Evolutionary conservation across 306 rosid genomes (phyloP).

Genomic region (Glycine latifolia): DNA sequence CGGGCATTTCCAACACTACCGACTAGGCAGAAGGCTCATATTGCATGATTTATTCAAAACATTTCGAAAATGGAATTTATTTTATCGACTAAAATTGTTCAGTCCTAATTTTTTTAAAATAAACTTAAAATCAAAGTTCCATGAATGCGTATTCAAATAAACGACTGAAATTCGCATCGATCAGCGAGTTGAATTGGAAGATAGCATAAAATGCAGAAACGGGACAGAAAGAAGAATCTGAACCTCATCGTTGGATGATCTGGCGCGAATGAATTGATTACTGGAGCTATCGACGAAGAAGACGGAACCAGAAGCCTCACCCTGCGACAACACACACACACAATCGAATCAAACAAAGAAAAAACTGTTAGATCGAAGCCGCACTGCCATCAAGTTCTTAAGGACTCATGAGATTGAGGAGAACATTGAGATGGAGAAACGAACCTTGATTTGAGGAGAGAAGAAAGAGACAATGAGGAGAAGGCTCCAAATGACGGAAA

Average conservation of each 20-base stretch:
- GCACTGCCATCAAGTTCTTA: conserved; percentile 26
- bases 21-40: not conserved
- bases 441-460: conserved; percentile 50
- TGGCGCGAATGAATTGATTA: conserved; percentile 52
- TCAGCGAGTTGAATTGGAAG: conserved; percentile 36
- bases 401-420: not conserved
- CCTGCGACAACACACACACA: conserved; percentile 38
- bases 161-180: conserved; percentile 12
- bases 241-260: conserved; percentile 50
- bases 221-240: conserved; percentile 16
- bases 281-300: conserved; percentile 48
- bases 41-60: conserved; percentile 10
- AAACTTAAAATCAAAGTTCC: not conserved
- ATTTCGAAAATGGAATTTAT: conserved; percentile 16
- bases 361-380: conserved; percentile 48
- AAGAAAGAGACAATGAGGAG: conserved; percentile 40
- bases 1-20: conserved; percentile 15
- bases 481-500: conserved; percentile 44
- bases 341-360: conserved; percentile 37
- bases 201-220: not conserved
- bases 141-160: conserved; percentile 6
- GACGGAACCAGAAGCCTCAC: conserved; percentile 55
- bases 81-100: not conserved
- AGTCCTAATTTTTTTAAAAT: not conserved
- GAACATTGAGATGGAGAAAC: conserved; percentile 26